Percentiles rank a stretch among this genome's conserved stretches.
These are phyloP conservation scores for Pythium biforme DNA, from an alignment of 352 stramenopile genomes.

Conservation along the genomic window DNA sequence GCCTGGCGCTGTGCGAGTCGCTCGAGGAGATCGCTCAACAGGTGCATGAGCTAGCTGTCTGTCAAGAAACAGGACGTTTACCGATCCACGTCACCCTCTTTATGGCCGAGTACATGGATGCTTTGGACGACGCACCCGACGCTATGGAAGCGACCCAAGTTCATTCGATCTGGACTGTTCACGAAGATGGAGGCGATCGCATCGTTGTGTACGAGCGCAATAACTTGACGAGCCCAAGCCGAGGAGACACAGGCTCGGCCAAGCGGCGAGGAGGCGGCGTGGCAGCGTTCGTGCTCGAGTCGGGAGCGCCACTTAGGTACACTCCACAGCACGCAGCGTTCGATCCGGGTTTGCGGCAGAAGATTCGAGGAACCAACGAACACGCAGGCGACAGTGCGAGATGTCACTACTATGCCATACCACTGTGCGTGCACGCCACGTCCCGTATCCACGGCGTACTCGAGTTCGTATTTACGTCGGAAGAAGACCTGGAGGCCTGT, in stretches of 20 bases:
- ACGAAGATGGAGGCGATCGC: not conserved
- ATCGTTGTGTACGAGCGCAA: constrained; percentile 7
- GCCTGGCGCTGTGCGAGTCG: too few species aligned
- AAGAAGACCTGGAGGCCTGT: constrained; percentile 4
- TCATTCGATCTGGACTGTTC: constrained; percentile 12
- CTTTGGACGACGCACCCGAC: not conserved
- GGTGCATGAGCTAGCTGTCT: not conserved
- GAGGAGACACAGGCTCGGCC: not conserved
- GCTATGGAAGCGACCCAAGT: not conserved
- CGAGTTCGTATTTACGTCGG: constrained; percentile 10
- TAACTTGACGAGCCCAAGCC: not conserved
- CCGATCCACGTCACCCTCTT: constrained; percentile 1
- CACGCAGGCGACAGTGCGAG: not conserved
- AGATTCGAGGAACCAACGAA: not conserved
- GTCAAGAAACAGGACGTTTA: not conserved
- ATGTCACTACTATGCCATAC: constrained; percentile 6
- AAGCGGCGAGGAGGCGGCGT: constrained; percentile 7
- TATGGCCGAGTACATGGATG: constrained; percentile 7
- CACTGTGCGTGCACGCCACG: not conserved
- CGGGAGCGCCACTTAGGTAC: constrained; percentile 10
- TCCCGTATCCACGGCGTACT: not conserved
- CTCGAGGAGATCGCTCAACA: not conserved
- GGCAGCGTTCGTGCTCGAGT: constrained; percentile 11
- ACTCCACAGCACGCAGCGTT: constrained; percentile 17
- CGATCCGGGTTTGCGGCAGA: not conserved